Evolutionary conservation across 1,139 yeast genomes (phyloP), one percentile per base, ranked within the genome.

Genomic region (Geotrichum restrictum): DNA sequence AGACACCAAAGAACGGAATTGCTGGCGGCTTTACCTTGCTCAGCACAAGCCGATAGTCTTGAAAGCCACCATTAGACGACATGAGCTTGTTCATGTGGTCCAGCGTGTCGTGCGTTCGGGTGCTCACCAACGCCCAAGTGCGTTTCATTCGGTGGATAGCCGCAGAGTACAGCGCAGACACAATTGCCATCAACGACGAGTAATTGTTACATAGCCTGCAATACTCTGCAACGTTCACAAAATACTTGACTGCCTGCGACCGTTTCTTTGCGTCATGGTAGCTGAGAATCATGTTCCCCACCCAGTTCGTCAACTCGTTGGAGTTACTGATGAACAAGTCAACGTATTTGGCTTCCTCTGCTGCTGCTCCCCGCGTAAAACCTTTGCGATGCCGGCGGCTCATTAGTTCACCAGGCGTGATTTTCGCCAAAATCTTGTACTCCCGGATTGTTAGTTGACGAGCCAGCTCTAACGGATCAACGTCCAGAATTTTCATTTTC

Each of bases 1-100:
- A 88, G 34, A 91, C 94, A 21, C 98, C 98, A 62, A 91, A 82
- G 65, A 91, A 93, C 34, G 98, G 98, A 39, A 93, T 83, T 65
- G 95, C 87, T 2, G 98, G 91, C 21, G 88, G 88, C n/a, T 73
- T 70, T 48, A 88, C 79, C 54, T 83, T 79, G 61, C 82, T 80
- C 61, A 91, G 73, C 58, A 86, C 79, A 60, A 86, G 94, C 63
- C 98, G 79, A 67, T 93, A 93, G 62, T 87, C 94, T 60, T 80
- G 81, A 68, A 89, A 93, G 67, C 93, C 93, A 60, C 93, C 80
- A 14, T 87, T 81, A 16, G 94, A 84, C 63, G 88, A 89, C 96
- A 93, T 89, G 59, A 93, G 73, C 60, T 81, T 80, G 67, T 88
- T 89, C 83, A 93, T 79, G 59, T 79, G 80, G 48, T 81, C 82